These are phyloP conservation scores for Phytophthora palmivora DNA, from an alignment of 352 stramenopile genomes.

Conservation along the genomic window DNA sequence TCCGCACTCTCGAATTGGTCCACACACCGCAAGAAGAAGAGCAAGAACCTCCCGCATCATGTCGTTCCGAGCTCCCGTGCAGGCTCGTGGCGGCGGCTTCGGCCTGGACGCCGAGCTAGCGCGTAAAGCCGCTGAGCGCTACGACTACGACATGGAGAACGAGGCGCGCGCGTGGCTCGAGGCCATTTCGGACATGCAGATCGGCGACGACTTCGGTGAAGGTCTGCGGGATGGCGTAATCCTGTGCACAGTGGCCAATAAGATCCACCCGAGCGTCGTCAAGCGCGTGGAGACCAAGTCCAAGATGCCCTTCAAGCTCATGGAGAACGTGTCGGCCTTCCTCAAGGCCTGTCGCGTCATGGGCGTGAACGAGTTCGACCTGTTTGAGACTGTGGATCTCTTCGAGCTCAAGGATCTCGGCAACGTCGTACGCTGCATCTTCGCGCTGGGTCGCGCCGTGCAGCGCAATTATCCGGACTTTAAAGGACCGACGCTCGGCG, in stretches of 20 bases:
- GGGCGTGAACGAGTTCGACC: constrained; percentile 89
- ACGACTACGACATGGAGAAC: constrained; percentile 90
- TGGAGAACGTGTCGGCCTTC: constrained; percentile 92
- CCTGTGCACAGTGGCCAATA: constrained; percentile 87
- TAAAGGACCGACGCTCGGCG: constrained; percentile 73
- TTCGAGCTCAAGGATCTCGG: constrained; percentile 91
- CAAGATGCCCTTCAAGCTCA: constrained; percentile 93
- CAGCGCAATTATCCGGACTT: constrained; percentile 82
- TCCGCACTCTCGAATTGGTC: constrained; percentile 35
- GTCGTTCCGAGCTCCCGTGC: constrained; percentile 55
- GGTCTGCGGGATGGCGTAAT: constrained; percentile 83
- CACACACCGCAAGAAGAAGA: constrained; percentile 2
- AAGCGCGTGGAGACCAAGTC: constrained; percentile 84
- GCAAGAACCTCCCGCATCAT: constrained; percentile 15
- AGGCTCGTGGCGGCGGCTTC: constrained; percentile 81
- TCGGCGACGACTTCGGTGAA: constrained; percentile 83
- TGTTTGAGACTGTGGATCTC: constrained; percentile 92
- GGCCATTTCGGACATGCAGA: constrained; percentile 72
- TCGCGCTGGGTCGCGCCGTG: constrained; percentile 73
- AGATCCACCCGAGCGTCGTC: constrained; percentile 72
- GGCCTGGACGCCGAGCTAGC: constrained; percentile 92
- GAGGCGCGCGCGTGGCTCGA: constrained; percentile 90
- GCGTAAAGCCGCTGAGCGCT: constrained; percentile 81
- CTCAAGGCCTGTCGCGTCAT: constrained; percentile 84
- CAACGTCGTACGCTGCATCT: constrained; percentile 83